Conservation (phyloP, 192 early-diverging fungal genomes). For the Ambispora gerdemannii region DNA sequence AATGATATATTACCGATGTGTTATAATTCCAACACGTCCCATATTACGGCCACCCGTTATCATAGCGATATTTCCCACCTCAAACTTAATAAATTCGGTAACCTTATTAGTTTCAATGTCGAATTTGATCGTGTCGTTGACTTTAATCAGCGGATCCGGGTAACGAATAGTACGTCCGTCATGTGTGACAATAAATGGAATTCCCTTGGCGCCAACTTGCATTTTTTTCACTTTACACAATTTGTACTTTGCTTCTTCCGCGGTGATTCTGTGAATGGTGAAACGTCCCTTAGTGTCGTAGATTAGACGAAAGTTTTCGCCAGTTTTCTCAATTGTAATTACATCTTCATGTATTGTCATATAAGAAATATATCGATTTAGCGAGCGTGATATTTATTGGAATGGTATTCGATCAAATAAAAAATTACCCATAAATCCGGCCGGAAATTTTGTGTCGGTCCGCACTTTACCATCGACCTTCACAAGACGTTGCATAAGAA, state of each 20-base stretch:
- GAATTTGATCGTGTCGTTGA: constrained; percentile 98
- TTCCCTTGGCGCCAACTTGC: constrained; percentile 91
- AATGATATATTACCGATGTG: constrained; percentile 58
- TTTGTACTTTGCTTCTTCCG: constrained; percentile 99
- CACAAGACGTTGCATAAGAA: constrained; percentile 97
- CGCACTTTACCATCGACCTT: constrained; percentile 99
- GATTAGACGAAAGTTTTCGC: constrained; percentile 99
- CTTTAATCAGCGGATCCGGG: constrained; percentile 99
- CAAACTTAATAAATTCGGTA: constrained; percentile 93
- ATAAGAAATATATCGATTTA: too few species aligned
- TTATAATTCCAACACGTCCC: constrained; percentile 96
- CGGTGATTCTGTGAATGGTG: constrained; percentile 98
- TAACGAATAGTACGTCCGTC: constrained; percentile 99
- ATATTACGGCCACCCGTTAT: constrained; percentile 98
- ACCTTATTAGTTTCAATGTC: constrained; percentile 95
- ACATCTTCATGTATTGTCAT: constrained; percentile 55
- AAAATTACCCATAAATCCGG: constrained; percentile 98
- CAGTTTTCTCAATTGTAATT: constrained; percentile 91
- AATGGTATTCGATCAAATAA: too few species aligned
- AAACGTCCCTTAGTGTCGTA: constrained; percentile 99
- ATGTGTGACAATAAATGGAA: constrained; percentile 97
- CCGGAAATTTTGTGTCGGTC: constrained; percentile 93
- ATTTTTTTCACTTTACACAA: constrained; percentile 97
- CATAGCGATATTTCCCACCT: constrained; percentile 94
- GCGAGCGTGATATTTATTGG: too few species aligned